Base-by-base conservation (phyloP, 139 green algal genomes). In the Micractinium conductrix region DNA sequence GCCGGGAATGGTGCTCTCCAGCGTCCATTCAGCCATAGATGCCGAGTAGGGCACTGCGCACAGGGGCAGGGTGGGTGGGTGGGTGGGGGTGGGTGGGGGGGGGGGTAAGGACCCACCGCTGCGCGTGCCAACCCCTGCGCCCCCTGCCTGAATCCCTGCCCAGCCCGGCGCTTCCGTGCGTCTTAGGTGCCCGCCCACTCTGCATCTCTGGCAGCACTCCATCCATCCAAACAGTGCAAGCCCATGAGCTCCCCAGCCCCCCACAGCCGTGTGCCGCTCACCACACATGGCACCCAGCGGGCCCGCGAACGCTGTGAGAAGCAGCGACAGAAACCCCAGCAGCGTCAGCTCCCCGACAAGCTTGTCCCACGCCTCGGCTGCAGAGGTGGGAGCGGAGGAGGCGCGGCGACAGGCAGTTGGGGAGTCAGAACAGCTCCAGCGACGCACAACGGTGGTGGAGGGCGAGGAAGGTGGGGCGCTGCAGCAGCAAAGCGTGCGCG, bases 321-420 rank as follows among this genome's bases (percentile, higher is more conserved):
- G 21, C 12, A 88, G 72, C 5, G 60, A 80, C 58, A 88, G 67
- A 84, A 88, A 85, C 0, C 84, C 84, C 35, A 88, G 84, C 63
- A 88, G 63, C 1, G 84, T 85, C 26, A 88, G 79, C 68, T 88
- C 84, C 38, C n/a, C 4, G 0, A 79, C 67, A 40, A 81, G 50
- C 78, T 85, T 85, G 2, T 48, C 14, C 48, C 79, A 6, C 33
- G 62, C 74, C 4, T 60, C 28, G 40, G 55, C 40, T 83, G 58
- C 40, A 43, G 14, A 12, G 38, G 7, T 33, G 69, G 38, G n/a
- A n/a, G n/a, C n/a, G n/a, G n/a, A n/a, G n/a, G n/a, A n/a, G n/a
- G n/a, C n/a, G n/a, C n/a, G n/a, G n/a, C n/a, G n/a, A n/a, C n/a
- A n/a, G n/a, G n/a, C n/a, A n/a, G n/a, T n/a, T n/a, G n/a, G n/a